Base-by-base conservation (phyloP, 768 basidiomycete genomes). In the Royoungia palumana region DNA sequence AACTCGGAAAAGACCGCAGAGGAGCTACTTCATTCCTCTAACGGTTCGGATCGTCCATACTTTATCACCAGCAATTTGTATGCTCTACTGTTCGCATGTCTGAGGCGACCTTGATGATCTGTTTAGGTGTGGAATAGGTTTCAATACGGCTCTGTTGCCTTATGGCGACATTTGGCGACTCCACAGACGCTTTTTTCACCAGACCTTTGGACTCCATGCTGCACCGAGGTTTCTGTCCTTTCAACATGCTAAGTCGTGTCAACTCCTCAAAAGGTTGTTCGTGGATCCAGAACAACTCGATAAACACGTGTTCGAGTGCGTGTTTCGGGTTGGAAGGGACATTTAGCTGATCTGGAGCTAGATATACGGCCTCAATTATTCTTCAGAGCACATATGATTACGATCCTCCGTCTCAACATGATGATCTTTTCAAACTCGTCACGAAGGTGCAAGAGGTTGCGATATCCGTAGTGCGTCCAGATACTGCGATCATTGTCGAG, bases 11-110 rank as follows among this genome's bases (percentile, higher is more conserved):
- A 72, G 50, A 68, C 64, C n/a, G 73, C 68, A 1, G 53, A 61
- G 19, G 76, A 77, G 40, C 66, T 81, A 11, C 65, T 81, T 32
- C 70, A 74, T 7, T 72, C 75, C 5, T 55, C 51, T 11, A 70
- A 74, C 24, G 77, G 78, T 53, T 77, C 78, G 11, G 76, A 75
- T 56, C 72, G 79, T 13, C 78, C 79, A 5, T 32, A 36, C n/a
- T 21, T 61, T 11, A 38, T 59, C 19, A 51, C 40, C 11, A 43
- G 17, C 4, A 41, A 52, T 0, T 8, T 51, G 53, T 63, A 6
- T 38, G 51, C 22, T 6, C 9, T n/a, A 7, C 25, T 37, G 12
- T 11, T 37, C 4, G 3, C 2, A 32, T 28, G 4, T 28, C 12
- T 32, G 4, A 32, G 14, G 32, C 32, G 16, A 28, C 5, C 11